Conservation (phyloP, 2,329 filamentous ascomycete genomes). For the Ceratocystis papillata region DNA sequence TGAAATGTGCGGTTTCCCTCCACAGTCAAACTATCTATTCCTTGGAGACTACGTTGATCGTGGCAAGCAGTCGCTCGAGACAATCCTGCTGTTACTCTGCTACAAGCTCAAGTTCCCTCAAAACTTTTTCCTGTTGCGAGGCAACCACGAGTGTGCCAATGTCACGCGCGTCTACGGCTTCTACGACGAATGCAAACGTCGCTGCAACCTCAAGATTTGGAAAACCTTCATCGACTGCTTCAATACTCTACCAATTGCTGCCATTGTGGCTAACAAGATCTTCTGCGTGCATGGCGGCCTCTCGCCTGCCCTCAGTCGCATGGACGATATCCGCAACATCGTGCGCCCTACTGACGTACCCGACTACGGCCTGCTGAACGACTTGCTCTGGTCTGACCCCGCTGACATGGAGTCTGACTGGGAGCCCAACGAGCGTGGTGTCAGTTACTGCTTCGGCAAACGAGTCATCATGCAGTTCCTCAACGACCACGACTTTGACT, state of each 20-base stretch:
- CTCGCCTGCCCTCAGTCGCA: constrained; percentile 82
- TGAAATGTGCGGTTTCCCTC: constrained; percentile 96
- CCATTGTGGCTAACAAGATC: constrained; percentile 95
- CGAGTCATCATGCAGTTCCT: constrained; percentile 96
- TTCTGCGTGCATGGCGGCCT: constrained; percentile 95
- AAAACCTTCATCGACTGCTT: constrained; percentile 97
- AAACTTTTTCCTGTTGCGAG: constrained; percentile 90
- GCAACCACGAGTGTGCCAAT: constrained; percentile 94
- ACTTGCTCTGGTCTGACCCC: constrained; percentile 92
- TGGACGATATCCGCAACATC: constrained; percentile 97
- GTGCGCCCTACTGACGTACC: constrained; percentile 92
- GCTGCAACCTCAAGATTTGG: constrained; percentile 96
- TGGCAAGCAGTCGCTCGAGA: constrained; percentile 91
- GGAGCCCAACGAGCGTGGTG: constrained; percentile 93
- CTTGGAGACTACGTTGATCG: constrained; percentile 93
- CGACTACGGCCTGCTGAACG: constrained; percentile 89
- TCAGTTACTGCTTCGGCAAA: constrained; percentile 97
- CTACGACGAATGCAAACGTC: constrained; percentile 94
- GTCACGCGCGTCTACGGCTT: constrained; percentile 94
- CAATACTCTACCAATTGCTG: constrained; percentile 86
- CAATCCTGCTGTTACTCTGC: constrained; percentile 81
- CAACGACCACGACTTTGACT: constrained; percentile 86
- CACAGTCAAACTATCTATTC: constrained; percentile 84
- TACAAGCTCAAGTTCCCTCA: constrained; percentile 97
- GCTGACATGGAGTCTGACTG: constrained; percentile 97